Evolutionary conservation across 1,284 basidiomycete genomes (phyloP).

Genomic region (Phlebopus sp.): DNA sequence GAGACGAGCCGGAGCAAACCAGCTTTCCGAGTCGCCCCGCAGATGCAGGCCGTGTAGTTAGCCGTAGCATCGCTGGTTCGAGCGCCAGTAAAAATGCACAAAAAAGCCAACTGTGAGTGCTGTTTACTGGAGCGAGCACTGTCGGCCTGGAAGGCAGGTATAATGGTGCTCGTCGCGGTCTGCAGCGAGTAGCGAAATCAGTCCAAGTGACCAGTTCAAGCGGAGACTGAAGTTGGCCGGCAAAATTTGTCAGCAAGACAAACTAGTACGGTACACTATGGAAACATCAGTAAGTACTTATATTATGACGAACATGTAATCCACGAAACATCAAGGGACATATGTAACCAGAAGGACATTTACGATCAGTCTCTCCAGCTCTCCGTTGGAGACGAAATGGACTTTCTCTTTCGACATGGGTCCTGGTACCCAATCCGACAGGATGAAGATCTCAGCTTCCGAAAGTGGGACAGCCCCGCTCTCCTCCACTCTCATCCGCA

Average conservation of each 20-base stretch:
- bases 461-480: constrained; percentile 64
- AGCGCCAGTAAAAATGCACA: constrained; percentile 12
- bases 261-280: background rate
- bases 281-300: background rate
- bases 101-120: constrained; percentile 18
- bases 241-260: background rate
- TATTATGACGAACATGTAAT: no score
- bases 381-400: constrained; percentile 61
- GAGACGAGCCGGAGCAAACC: constrained; percentile 43
- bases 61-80: constrained; percentile 53
- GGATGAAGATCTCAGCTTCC: constrained; percentile 59
- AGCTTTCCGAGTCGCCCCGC: constrained; percentile 66
- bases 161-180: constrained; percentile 28
- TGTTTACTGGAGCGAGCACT: constrained; percentile 11
- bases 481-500: constrained; percentile 57
- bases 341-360: constrained; percentile 69
- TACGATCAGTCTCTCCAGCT: constrained; percentile 69
- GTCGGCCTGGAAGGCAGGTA: constrained; percentile 16
- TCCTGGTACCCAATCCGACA: constrained; percentile 52
- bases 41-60: constrained; percentile 62
- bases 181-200: constrained; percentile 21
- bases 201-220: constrained; percentile 12
- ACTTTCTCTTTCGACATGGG: constrained; percentile 65
- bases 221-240: constrained; percentile 23
- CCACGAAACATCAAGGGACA: constrained; percentile 38